Percentiles rank a stretch among this genome's conserved stretches.
phyloP scores from a whole-genome alignment of 768 basidiomycete species.

The Phylloporus sp. region DNA sequence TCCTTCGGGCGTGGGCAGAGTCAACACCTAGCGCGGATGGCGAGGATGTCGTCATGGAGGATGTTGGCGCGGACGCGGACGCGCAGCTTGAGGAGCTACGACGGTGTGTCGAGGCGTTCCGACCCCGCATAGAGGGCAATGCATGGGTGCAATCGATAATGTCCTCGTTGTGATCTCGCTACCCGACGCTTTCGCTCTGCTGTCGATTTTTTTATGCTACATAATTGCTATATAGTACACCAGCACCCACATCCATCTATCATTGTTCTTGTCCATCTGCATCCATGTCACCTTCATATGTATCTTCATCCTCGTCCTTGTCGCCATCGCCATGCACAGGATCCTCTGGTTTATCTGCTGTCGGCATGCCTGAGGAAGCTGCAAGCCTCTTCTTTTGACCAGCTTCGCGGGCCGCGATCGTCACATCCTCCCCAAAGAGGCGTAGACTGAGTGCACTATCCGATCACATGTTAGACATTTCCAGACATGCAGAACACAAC shows the following conservation, averaged over 20 bases:
- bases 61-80: slow-evolving; percentile 35
- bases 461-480: background rate
- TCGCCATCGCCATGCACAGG: slow-evolving; percentile 3
- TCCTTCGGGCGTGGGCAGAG: slow-evolving; percentile 66
- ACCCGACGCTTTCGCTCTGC: too few species aligned
- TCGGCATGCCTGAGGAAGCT: background rate
- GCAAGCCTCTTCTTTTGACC: slow-evolving; percentile 20
- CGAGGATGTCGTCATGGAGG: slow-evolving; percentile 48
- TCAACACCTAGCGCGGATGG: slow-evolving; percentile 32
- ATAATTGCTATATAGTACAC: slow-evolving; percentile 10
- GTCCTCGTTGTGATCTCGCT: slow-evolving; percentile 35
- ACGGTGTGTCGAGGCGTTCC: slow-evolving; percentile 59
- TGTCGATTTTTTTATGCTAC: too few species aligned
- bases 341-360: background rate
- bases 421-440: slow-evolving; percentile 77
- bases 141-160: slow-evolving; percentile 70
- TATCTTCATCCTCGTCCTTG: slow-evolving; percentile 2
- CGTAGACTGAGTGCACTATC: slow-evolving; percentile 80
- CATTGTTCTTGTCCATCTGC: slow-evolving; percentile 11
- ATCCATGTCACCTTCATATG: slow-evolving; percentile 7
- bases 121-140: slow-evolving; percentile 68
- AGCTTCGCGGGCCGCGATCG: slow-evolving; percentile 41
- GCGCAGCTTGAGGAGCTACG: slow-evolving; percentile 45
- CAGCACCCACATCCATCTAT: slow-evolving; percentile 4
- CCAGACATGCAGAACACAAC: background rate